Evolutionary conservation across 768 basidiomycete genomes (phyloP), one percentile per base, ranked within the genome.

Genomic region (Russula compacta): DNA sequence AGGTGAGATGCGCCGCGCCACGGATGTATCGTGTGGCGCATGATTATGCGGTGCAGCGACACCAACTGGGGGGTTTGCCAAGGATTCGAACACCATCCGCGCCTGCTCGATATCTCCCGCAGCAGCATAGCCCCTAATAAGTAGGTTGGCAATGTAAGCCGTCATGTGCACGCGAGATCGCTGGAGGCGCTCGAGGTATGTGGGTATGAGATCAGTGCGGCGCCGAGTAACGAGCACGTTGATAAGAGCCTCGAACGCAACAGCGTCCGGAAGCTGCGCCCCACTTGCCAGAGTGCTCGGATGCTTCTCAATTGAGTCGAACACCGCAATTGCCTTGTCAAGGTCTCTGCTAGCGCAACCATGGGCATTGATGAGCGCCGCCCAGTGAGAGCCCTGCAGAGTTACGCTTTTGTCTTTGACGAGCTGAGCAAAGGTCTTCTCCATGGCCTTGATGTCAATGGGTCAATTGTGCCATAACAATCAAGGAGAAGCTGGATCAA

Each of bases 41-140:
- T 95, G 95, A 71, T 98, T 98, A 66, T 90, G 85, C 3, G 88
- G 79, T 1, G 94, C 93, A 2, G 95, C 94, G 15, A 95, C 81
- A 39, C 93, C 93, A 35, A 81, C 80, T 0, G 89, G 80, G 0
- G 92, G 87, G 68, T 98, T 94, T 14, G 77, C 74, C 70, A 98
- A 77, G 9, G 78, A 72, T 71, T 94, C 91, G 72, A 99, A 99
- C 58, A 95, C 74, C 38, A 71, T 73, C 40, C 95, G 78, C 1
- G 95, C 86, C 57, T 81, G 76, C 15, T 83, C 84, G 56, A 98
- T 76, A 44, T 87, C 77, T 17, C 86, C 86, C 1, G 78, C 79
- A 32, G 84, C 80, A 0, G 94, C 79, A 67, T 84, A 81, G 3
- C 82, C 86, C 68, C 81, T 79, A 74, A 93, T 89, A 68, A 92